These are phyloP conservation scores for Cryptococcus floricola DNA, from an alignment of 1,284 basidiomycete species.

Conservation along the genomic window DNA sequence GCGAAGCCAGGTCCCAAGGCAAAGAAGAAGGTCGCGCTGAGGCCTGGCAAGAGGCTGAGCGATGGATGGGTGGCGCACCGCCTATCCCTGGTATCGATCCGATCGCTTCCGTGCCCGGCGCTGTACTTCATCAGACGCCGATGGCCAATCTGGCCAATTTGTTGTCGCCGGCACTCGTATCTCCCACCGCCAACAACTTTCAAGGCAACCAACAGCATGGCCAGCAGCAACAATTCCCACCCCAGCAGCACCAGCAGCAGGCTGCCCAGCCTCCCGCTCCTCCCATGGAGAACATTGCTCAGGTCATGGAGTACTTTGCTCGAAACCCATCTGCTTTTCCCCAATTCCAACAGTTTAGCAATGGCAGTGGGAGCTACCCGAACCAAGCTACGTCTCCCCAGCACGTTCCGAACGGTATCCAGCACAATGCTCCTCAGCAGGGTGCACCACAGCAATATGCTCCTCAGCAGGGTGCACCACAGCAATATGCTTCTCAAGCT, in stretches of 20 bases:
- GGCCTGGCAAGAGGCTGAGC: conserved; percentile 45
- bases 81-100: conserved; percentile 41
- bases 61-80: conserved; percentile 41
- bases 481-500: neutral
- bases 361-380: too few relatives aligned
- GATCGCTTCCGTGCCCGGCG: conserved; percentile 23
- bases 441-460: neutral
- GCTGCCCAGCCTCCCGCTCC: conserved; percentile 2
- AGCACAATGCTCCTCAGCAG: conserved; percentile 3
- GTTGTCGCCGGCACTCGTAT: neutral
- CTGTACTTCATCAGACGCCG: conserved; percentile 27
- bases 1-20: conserved; percentile 40
- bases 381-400: too few relatives aligned
- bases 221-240: neutral
- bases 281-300: conserved; percentile 13
- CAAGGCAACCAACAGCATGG: neutral
- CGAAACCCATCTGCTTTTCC: conserved; percentile 11
- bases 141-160: conserved; percentile 5
- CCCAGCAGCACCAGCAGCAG: conserved; percentile 5
- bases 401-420: neutral
- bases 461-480: neutral
- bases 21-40: conserved; percentile 43
- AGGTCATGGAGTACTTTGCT: conserved; percentile 16
- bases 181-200: conserved; percentile 8
- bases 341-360: neutral